A percentile compares a stretch with the other conserved stretches of the same genome.
phyloP scores from a whole-genome alignment of 345 rosid species.

The Kandelia obovata region DNA sequence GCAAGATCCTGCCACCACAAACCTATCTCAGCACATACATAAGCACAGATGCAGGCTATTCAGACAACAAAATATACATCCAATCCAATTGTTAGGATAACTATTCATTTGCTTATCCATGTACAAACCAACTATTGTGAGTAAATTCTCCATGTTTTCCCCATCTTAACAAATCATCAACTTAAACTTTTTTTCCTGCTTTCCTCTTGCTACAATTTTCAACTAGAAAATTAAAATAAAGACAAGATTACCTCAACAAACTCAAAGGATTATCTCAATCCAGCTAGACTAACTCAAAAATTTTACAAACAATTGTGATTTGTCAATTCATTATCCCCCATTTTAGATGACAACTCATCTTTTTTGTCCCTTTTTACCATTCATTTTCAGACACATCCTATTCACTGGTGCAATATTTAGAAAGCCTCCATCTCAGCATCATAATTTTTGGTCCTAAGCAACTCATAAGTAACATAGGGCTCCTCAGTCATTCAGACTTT shows the following conservation, averaged over 20 bases:
- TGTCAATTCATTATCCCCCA: too few species aligned
- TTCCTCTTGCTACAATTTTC: not conserved
- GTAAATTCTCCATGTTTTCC: not conserved
- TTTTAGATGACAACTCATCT: too few species aligned
- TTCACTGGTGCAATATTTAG: too few species aligned
- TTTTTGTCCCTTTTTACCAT: too few species aligned
- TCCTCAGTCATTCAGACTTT: too few species aligned
- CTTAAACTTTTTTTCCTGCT: not conserved
- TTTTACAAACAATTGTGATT: too few species aligned
- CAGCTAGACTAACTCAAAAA: too few species aligned
- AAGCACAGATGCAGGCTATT: not conserved
- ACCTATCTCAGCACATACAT: not conserved
- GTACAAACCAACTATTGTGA: not conserved
- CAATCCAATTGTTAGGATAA: not conserved
- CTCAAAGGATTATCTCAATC: not conserved
- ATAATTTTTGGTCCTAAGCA: too few species aligned
- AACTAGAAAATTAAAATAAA: not conserved
- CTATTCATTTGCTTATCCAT: too few species aligned
- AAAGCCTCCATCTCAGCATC: too few species aligned
- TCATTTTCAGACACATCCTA: too few species aligned
- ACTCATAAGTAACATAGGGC: too few species aligned
- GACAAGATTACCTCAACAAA: not conserved
- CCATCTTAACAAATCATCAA: not conserved
- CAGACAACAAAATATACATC: not conserved
- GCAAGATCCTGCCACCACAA: conserved; percentile 27